Base-by-base conservation (phyloP, 495 filamentous ascomycete species). In the Friedmanniomyces simplex region DNA sequence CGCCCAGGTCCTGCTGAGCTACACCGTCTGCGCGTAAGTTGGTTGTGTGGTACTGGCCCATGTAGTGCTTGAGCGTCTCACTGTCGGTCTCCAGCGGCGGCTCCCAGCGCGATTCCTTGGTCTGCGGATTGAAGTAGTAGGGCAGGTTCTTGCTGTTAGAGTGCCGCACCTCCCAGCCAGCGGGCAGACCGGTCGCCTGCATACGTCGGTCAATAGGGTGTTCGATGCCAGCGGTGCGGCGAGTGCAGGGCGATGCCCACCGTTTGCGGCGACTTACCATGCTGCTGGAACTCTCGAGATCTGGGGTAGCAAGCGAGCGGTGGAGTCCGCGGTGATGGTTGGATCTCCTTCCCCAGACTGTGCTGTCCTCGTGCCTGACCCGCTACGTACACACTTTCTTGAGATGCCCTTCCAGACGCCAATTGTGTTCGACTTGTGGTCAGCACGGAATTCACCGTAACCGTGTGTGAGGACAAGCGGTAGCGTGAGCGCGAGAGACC, bases 71-170 rank as follows among this genome's bases (percentile, higher is more conserved):
- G 34, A 98, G 80, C 69, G 85, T 87, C 60, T 96, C 89, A 46
- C 86, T 81, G 73, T 98, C 85, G 43, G 91, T 89, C 43, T 83
- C 89, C 12, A 76, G 62, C 24, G 93, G 93, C 4, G 93, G 93
- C 64, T 96, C 91, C 93, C 93, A 98, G 69, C 86, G 80, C 51
- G 93, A 96, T 63, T 84, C 82, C 66, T 87, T 89, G 47, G 86
- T 86, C 25, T 69, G 69, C 24, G 85, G 71, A 72, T 95, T 93
- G 85, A 95, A 97, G 74, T 96, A 98, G 76, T 98, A 98, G 36
- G 93, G 93, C 16, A 96, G 86, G 71, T 93, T 94, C 74, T 95
- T 96, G 70, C 88, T 91, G 74, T 95, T 91, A 69, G 87, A 94
- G 73, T 91, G 87, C 37, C 52, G 36, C 26, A 97, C 88, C 72